phyloP scores from a whole-genome alignment of 805 yeast species.

The Monosporozyma siamensis region DNA sequence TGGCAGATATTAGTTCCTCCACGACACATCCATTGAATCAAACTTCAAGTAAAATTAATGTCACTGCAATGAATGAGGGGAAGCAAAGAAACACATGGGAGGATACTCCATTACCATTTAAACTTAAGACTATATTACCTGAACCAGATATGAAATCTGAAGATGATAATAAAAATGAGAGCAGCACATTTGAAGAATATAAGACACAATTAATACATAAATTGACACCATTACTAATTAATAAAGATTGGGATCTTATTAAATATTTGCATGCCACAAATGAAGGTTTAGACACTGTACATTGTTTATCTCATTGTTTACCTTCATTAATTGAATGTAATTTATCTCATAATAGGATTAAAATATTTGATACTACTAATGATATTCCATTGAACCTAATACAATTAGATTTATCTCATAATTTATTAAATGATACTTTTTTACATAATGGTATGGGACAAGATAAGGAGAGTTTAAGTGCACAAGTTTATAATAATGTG shows the following conservation, averaged over 20 bases:
- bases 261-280: slow-evolving; percentile 9
- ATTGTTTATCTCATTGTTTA: slow-evolving; percentile 17
- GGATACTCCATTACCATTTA: slow-evolving; percentile 1
- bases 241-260: slow-evolving; percentile 11
- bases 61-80: no score
- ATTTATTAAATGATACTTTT: slow-evolving; percentile 12
- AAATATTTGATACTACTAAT: slow-evolving; percentile 3
- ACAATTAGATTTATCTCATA: slow-evolving; percentile 11
- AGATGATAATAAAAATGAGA: not conserved
- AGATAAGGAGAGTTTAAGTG: not conserved
- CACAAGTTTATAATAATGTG: not conserved
- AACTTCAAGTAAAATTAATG: not conserved
- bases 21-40: not conserved
- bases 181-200: slow-evolving; percentile 16
- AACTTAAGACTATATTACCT: not conserved
- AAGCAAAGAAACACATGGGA: not conserved
- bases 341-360: slow-evolving; percentile 15
- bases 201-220: slow-evolving; percentile 15
- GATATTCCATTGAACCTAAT: slow-evolving; percentile 14
- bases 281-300: slow-evolving; percentile 10
- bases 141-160: no score
- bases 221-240: not conserved
- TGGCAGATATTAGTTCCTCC: not conserved
- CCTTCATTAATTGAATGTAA: slow-evolving; percentile 17
- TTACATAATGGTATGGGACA: not conserved